Conservation (phyloP, 2,329 filamentous ascomycete genomes). For the Leptographium wingfieldii region DNA sequence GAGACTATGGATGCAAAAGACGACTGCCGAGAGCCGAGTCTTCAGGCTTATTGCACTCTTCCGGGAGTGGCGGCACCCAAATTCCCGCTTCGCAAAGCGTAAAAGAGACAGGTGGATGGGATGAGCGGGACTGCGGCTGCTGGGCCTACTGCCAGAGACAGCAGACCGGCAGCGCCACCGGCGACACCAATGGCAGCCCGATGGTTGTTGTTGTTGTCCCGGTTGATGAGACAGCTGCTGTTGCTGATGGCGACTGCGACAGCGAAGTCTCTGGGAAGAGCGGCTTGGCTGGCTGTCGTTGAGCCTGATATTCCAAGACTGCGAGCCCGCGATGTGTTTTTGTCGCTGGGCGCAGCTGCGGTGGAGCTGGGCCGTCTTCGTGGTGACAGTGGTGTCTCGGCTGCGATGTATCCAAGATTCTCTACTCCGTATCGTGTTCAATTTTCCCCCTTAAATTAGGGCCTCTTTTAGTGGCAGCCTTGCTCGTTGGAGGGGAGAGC, state of each 20-base stretch:
- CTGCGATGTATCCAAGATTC: constrained; percentile 11
- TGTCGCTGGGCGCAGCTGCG: neutral
- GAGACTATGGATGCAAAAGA: neutral
- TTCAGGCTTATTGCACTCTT: neutral
- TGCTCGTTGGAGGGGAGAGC: neutral
- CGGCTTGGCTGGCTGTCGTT: neutral
- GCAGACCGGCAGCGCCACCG: neutral
- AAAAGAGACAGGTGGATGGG: neutral
- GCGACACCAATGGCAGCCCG: neutral
- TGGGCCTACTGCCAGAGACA: neutral
- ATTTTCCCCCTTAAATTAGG: neutral
- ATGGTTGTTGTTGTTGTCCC: no score
- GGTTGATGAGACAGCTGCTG: no score
- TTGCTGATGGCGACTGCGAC: neutral
- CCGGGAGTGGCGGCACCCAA: neutral
- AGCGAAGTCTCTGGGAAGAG: neutral
- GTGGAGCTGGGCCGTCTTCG: neutral
- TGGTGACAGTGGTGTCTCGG: constrained; percentile 7
- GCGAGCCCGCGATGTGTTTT: neutral
- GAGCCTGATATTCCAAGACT: neutral
- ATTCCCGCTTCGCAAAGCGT: neutral
- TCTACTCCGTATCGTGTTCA: constrained; percentile 12
- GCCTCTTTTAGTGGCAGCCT: neutral
- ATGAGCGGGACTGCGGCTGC: neutral
- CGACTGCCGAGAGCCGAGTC: neutral